These are phyloP conservation scores for Perilla frutescens DNA, from an alignment of 257 asterid genomes.

Conservation along the genomic window DNA sequence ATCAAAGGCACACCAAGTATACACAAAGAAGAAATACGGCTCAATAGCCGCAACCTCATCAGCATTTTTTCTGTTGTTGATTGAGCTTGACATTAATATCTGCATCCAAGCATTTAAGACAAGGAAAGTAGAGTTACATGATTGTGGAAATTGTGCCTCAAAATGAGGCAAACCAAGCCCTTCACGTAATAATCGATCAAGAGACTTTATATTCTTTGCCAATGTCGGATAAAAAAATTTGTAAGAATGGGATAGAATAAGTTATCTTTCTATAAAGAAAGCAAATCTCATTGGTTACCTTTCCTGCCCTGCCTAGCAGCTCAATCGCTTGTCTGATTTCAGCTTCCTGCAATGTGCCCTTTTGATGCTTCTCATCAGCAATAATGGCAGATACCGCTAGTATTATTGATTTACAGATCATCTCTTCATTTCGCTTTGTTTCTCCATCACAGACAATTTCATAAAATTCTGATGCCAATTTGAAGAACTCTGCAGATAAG, in stretches of 20 bases:
- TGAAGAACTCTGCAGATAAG: conserved; percentile 74
- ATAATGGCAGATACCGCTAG: conserved; percentile 72
- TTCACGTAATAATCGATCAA: too few relatives aligned
- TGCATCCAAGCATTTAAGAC: conserved; percentile 44
- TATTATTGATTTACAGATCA: conserved; percentile 79
- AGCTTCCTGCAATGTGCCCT: conserved; percentile 58
- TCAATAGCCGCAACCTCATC: conserved; percentile 48
- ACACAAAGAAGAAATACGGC: conserved; percentile 66
- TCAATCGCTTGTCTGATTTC: conserved; percentile 76
- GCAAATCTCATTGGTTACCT: conserved; percentile 55
- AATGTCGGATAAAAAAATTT: too few relatives aligned
- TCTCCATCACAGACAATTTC: conserved; percentile 56
- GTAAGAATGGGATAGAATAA: neutral
- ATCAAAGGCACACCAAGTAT: conserved; percentile 82
- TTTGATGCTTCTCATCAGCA: conserved; percentile 72
- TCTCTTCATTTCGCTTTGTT: conserved; percentile 50
- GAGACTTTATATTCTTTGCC: too few relatives aligned
- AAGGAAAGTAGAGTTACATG: neutral
- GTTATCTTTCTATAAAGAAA: neutral
- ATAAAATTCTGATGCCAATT: conserved; percentile 80
- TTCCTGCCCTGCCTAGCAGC: conserved; percentile 77
- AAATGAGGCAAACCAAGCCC: neutral
- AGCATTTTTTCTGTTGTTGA: conserved; percentile 42
- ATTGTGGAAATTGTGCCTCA: neutral
- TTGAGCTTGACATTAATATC: conserved; percentile 60